phyloP scores from a whole-genome alignment of 1,139 yeast species.

The Taiozyma sp. region DNA sequence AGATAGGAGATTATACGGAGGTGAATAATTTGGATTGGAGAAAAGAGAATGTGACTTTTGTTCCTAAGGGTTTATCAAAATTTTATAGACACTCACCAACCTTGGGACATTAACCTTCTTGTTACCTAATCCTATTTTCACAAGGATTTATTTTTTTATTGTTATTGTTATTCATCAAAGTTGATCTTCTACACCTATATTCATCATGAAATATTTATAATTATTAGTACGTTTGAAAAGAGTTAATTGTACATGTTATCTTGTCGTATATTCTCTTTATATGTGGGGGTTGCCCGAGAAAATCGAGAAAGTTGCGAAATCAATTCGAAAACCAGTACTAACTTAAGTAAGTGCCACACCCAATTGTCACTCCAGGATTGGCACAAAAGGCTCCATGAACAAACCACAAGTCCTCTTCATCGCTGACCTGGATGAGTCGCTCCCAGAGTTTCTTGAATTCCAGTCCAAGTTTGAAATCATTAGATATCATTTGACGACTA shows the following conservation, averaged over 20 bases:
- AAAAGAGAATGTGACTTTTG: no score
- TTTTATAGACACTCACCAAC: background rate
- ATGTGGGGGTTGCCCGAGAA: no score
- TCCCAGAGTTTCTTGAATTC: conserved; percentile 27
- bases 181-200: background rate
- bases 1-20: background rate
- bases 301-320: no score
- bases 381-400: background rate
- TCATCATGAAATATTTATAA: background rate
- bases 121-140: no score
- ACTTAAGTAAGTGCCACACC: no score
- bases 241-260: background rate
- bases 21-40: background rate
- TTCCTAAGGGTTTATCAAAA: background rate
- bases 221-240: background rate
- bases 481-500: conserved; percentile 36
- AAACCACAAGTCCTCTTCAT: conserved; percentile 20
- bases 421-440: conserved; percentile 25
- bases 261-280: no score
- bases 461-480: conserved; percentile 39
- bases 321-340: no score
- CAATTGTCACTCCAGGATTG: no score
- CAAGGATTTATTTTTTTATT: background rate
- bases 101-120: background rate
- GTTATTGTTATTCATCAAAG: background rate